Evolutionary conservation across 2,329 filamentous ascomycete genomes (phyloP).

Genomic region (Xylaria digitata): DNA sequence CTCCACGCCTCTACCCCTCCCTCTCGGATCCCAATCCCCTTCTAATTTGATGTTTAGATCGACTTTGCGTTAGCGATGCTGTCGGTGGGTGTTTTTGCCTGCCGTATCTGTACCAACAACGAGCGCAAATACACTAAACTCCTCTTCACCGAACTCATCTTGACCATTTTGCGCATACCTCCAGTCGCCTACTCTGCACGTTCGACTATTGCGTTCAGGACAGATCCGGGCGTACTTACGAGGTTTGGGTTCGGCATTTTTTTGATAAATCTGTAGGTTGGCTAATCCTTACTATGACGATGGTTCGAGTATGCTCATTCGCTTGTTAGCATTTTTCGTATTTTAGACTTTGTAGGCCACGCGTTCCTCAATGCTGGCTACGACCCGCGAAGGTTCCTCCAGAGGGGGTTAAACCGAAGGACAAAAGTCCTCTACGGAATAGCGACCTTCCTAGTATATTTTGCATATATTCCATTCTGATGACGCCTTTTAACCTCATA

Average conservation of each 20-base stretch:
- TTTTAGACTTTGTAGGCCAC: conserved; percentile 47
- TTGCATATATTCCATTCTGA: conserved; percentile 50
- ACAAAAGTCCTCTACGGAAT: conserved; percentile 46
- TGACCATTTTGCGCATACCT: conserved; percentile 48
- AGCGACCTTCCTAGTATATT: conserved; percentile 49
- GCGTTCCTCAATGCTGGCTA: conserved; percentile 48
- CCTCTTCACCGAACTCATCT: conserved; percentile 45
- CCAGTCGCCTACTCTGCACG: conserved; percentile 48
- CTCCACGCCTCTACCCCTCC: conserved; percentile 21
- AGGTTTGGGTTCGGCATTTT: conserved; percentile 49
- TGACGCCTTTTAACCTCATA: neutral
- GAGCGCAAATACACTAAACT: conserved; percentile 47
- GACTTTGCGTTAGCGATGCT: conserved; percentile 48
- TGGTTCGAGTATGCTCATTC: conserved; percentile 18
- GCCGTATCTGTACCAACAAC: conserved; percentile 45
- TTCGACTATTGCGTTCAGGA: conserved; percentile 43
- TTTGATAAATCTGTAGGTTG: conserved; percentile 49
- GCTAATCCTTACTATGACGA: neutral
- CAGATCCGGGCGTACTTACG: conserved; percentile 42
- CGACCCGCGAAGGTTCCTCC: conserved; percentile 47
- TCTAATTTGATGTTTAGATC: conserved; percentile 43
- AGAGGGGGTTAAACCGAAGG: conserved; percentile 41
- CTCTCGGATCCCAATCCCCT: neutral
- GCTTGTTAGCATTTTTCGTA: conserved; percentile 44
- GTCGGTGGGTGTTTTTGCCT: conserved; percentile 44